Percentiles rank a stretch among this genome's conserved stretches.
Evolutionary conservation across 78 protist species (phyloP).

Genomic region (Carpediemonas membranifera): DNA sequence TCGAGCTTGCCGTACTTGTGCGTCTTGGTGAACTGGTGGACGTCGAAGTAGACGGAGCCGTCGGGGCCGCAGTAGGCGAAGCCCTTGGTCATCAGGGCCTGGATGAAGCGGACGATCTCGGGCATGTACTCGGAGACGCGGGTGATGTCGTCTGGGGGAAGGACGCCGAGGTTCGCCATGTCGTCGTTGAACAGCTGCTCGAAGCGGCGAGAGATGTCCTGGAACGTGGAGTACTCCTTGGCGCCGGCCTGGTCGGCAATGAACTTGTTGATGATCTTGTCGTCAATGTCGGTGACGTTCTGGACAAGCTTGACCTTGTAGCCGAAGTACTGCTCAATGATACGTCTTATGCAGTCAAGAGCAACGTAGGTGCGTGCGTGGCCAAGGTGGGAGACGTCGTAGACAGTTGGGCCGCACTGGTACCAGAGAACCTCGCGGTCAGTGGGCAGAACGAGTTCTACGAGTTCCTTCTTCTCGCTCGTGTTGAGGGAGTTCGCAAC

Average conservation of each 20-base stretch:
- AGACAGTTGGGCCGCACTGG: constrained; percentile 98
- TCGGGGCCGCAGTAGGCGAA: constrained; percentile 23
- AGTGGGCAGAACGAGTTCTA: neutral
- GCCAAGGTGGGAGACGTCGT: constrained; percentile 88
- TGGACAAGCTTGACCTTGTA: constrained; percentile 61
- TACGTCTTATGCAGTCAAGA: constrained; percentile 64
- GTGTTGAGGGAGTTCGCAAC: no score
- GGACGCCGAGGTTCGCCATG: constrained; percentile 58
- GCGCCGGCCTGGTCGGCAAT: neutral
- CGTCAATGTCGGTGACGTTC: constrained; percentile 97
- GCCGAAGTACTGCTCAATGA: constrained; percentile 73
- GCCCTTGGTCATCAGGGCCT: constrained; percentile 31
- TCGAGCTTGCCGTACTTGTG: constrained; percentile 23
- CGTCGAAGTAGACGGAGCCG: constrained; percentile 29
- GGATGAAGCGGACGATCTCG: constrained; percentile 66
- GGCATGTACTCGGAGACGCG: constrained; percentile 92
- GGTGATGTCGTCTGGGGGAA: constrained; percentile 9
- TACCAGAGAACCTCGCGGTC: constrained; percentile 63
- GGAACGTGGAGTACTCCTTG: neutral
- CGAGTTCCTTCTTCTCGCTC: no score
- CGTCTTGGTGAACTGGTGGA: neutral
- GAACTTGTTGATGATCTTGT: constrained; percentile 77
- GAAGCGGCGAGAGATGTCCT: constrained; percentile 38
- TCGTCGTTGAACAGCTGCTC: constrained; percentile 73
- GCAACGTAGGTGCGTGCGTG: constrained; percentile 62